phyloP scores from a whole-genome alignment of 371 early-diverging fungal species.

The Zychaea mexicana region DNA sequence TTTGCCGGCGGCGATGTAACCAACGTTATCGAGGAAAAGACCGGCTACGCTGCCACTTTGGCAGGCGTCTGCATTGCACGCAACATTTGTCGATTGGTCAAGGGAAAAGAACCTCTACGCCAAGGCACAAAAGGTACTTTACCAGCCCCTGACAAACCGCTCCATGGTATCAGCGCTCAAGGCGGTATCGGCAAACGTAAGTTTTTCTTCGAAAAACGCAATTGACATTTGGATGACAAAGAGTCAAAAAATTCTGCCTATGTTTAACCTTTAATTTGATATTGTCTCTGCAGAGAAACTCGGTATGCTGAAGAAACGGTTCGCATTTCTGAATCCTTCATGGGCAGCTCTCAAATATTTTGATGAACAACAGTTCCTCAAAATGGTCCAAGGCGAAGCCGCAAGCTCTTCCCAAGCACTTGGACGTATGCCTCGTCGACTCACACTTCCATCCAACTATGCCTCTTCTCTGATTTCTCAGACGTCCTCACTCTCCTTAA shows the following conservation, averaged over 20 bases:
- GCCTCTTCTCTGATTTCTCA: not conserved
- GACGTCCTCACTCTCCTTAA: not conserved
- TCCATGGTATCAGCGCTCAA: constrained; percentile 42
- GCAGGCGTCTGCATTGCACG: constrained; percentile 54
- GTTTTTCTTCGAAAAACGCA: too few relatives aligned
- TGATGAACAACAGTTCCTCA: constrained; percentile 31
- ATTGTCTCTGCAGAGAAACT: constrained; percentile 21
- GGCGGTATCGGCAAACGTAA: constrained; percentile 53
- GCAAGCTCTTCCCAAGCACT: constrained; percentile 11
- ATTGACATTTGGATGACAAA: too few relatives aligned
- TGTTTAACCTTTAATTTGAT: not conserved
- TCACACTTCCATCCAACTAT: constrained; percentile 13
- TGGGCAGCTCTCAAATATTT: constrained; percentile 40
- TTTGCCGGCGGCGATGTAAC: constrained; percentile 74
- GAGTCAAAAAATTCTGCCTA: too few relatives aligned
- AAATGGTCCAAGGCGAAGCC: constrained; percentile 29
- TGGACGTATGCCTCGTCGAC: constrained; percentile 22
- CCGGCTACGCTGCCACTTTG: constrained; percentile 61
- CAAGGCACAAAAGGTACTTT: constrained; percentile 45
- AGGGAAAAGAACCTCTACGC: constrained; percentile 41
- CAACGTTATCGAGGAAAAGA: constrained; percentile 62
- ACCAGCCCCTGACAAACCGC: constrained; percentile 35
- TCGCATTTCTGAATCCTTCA: constrained; percentile 28
- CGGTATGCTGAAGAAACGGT: constrained; percentile 19
- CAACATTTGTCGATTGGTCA: constrained; percentile 50